Evolutionary conservation across 306 rosid species (phyloP).

Genomic region (Corylus heterophylla): DNA sequence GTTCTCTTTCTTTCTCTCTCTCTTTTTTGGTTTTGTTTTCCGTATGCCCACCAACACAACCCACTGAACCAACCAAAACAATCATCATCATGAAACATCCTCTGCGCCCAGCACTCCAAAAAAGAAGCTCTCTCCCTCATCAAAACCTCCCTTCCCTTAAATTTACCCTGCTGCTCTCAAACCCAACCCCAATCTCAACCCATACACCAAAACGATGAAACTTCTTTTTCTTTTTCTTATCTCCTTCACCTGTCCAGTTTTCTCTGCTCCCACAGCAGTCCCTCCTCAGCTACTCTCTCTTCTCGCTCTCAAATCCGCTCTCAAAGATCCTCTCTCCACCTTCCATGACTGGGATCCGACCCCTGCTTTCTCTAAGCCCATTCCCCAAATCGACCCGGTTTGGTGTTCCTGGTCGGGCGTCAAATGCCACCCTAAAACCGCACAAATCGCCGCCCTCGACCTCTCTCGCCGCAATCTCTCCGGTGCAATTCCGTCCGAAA

Average conservation of each 20-base stretch:
- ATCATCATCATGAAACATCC: constrained; percentile 80
- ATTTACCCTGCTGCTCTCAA: constrained; percentile 51
- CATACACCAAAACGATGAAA: constrained; percentile 62
- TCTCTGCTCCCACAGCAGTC: constrained; percentile 38
- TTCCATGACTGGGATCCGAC: constrained; percentile 81
- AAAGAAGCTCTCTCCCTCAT: constrained; percentile 63
- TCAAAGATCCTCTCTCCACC: constrained; percentile 60
- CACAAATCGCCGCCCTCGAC: constrained; percentile 58
- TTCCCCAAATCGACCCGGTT: constrained; percentile 38
- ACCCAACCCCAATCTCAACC: constrained; percentile 24
- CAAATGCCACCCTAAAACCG: constrained; percentile 62
- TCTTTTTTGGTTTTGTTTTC: constrained; percentile 22
- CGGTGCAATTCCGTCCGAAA: constrained; percentile 64
- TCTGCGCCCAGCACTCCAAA: constrained; percentile 89
- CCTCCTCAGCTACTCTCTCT: constrained; percentile 66
- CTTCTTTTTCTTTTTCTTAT: constrained; percentile 41
- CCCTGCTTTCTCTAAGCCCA: constrained; percentile 34
- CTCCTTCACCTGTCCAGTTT: constrained; percentile 23
- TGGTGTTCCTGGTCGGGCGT: constrained; percentile 95
- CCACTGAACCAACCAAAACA: constrained; percentile 61
- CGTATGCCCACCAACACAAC: constrained; percentile 67
- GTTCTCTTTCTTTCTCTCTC: constrained; percentile 12
- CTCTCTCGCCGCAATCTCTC: constrained; percentile 83
- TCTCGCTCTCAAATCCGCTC: constrained; percentile 63
- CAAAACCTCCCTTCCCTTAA: constrained; percentile 76